Evolutionary conservation across 768 basidiomycete genomes (phyloP), one percentile per base, ranked within the genome.

Genomic region (Tephrocybe sp.): DNA sequence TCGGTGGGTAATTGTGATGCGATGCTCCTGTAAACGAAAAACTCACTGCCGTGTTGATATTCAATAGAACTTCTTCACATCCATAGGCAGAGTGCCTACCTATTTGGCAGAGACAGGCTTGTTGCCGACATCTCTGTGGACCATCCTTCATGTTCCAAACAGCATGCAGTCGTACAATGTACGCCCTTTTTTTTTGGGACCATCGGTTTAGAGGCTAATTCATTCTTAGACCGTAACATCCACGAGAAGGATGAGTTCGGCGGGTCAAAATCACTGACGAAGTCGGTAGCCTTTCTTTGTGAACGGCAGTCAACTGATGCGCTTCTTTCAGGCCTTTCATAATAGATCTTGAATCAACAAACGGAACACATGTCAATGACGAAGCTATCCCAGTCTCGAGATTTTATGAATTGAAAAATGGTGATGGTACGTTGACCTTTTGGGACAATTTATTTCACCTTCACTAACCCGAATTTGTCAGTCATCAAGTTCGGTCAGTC

Each of bases 331-430:
- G 94, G 63, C 94, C 97, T 1, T 99, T 94, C 66, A 82, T 99
- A 42, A 97, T 99, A 52, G 97, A 99, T 69, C 82, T 99, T 8
- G 95, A 99, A 59, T 97, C 94, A n/a, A 98, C 97, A 2, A 99
- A 99, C 63, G 86, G 90, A 2, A 98, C 97, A 0, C 77, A 82
- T 57, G 96, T 99, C 38, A 98, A 98, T 60, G 91, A 86, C 53
- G 80, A 87, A 60, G 69, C 77, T 40, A 87, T 98, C 53, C 97
- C 97, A 2, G 74, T 84, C 1, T 86, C 92, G 7, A 75, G 96
- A 52, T 99, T 84, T 65, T 95, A 87, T 63, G 93, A 96, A 66
- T 71, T 96, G 44, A 85, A 78, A 66, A 71, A 79, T 16, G 77
- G 82, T 21, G 93, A 96, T 66, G 86, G 92, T 94, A 51, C 48